phyloP scores from a whole-genome alignment of 2,329 filamentous ascomycete species.

The Ophiocordyceps polyrhachis-furcata region DNA sequence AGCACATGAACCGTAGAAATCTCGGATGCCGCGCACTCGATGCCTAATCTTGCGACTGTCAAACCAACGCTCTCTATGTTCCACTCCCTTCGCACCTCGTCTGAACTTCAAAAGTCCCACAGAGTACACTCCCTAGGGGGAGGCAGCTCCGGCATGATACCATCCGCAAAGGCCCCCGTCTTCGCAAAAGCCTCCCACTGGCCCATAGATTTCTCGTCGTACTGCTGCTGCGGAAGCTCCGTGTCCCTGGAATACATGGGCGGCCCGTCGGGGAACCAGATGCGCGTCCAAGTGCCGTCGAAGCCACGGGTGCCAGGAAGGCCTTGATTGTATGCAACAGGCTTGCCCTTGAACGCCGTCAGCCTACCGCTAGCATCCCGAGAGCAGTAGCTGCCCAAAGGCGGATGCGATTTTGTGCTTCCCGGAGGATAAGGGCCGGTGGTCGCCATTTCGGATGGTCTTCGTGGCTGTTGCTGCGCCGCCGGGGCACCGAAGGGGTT shows the following conservation, averaged over 20 bases:
- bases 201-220: conserved; percentile 39
- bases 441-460: conserved; percentile 2
- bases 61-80: too few species aligned
- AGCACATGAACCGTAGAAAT: too few species aligned
- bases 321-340: conserved; percentile 35
- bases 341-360: conserved; percentile 41
- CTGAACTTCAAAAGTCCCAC: conserved; percentile 45
- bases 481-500: conserved; percentile 9
- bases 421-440: conserved; percentile 23
- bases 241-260: conserved; percentile 45
- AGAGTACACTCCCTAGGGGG: conserved; percentile 58
- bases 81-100: too few species aligned
- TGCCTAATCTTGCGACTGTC: too few species aligned
- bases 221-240: conserved; percentile 35
- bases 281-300: conserved; percentile 40
- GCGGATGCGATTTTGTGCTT: conserved; percentile 25
- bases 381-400: conserved; percentile 23
- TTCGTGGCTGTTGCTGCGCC: conserved; percentile 2
- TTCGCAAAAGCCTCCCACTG: conserved; percentile 47
- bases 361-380: conserved; percentile 26
- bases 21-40: too few species aligned
- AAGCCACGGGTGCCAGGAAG: conserved; percentile 29
- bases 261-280: conserved; percentile 57
- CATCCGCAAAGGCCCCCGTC: conserved; percentile 49
- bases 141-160: conserved; percentile 57